A percentile compares a stretch with the other conserved stretches of the same genome.
Conservation (phyloP, 225 moss, liverwort and hornwort species). For the Sphagnum contortum region DNA sequence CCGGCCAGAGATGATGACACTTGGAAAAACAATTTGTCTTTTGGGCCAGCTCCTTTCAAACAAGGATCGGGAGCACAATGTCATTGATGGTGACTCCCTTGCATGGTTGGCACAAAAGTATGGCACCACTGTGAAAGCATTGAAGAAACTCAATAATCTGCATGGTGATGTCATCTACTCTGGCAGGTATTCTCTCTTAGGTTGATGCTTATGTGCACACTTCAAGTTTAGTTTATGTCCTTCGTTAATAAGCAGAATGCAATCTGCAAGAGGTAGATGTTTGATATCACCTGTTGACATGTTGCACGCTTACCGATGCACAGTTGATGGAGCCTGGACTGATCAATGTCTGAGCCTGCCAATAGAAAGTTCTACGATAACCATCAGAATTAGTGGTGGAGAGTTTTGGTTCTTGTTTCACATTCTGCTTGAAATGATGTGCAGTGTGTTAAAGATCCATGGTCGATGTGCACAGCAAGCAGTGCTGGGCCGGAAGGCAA, state of each 20-base stretch:
- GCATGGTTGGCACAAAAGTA: constrained; percentile 77
- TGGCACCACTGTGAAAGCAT: constrained; percentile 57
- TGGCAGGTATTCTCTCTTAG: constrained; percentile 49
- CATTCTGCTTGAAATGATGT: background rate
- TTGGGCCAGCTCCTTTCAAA: constrained; percentile 45
- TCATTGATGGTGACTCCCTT: constrained; percentile 69
- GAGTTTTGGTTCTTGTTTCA: background rate
- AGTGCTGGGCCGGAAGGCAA: constrained; percentile 70
- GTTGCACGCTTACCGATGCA: too few species aligned
- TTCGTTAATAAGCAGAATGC: too few species aligned
- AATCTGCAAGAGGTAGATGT: too few species aligned
- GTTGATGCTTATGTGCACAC: background rate
- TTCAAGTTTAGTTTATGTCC: too few species aligned
- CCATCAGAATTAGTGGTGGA: background rate
- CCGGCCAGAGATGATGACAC: constrained; percentile 40
- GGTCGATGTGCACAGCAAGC: constrained; percentile 53
- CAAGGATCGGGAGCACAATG: constrained; percentile 52
- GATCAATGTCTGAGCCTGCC: too few species aligned
- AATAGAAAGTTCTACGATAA: background rate
- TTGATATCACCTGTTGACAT: too few species aligned
- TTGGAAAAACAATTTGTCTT: constrained; percentile 39
- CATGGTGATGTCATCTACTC: constrained; percentile 60
- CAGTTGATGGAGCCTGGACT: too few species aligned
- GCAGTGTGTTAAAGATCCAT: constrained; percentile 75
- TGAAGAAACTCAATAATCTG: constrained; percentile 68